These are phyloP conservation scores for Cyclotella choctawhatcheeana DNA, from an alignment of 108 stramenopile genomes.

Conservation along the genomic window DNA sequence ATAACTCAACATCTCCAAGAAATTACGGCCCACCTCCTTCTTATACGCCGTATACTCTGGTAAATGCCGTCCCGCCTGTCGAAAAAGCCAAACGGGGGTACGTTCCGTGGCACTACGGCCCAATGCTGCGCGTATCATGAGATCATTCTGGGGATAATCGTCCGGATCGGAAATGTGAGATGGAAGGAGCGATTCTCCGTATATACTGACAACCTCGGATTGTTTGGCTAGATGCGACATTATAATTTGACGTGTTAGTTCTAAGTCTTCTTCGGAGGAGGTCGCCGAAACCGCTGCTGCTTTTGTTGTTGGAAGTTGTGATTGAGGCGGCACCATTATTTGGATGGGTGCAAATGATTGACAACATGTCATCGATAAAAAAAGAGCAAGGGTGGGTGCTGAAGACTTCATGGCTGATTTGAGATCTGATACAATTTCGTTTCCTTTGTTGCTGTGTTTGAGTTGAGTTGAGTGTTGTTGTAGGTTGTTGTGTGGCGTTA, in stretches of 20 bases:
- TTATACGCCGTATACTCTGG: conserved; percentile 94
- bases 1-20: conserved; percentile 87
- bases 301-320: not conserved
- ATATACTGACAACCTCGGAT: not conserved
- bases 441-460: not conserved
- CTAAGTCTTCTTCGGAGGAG: conserved; percentile 62
- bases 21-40: conserved; percentile 78
- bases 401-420: not conserved
- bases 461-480: not conserved
- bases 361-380: not conserved
- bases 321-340: not conserved
- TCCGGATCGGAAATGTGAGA: conserved; percentile 16
- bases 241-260: conserved; percentile 71
- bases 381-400: not conserved
- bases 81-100: conserved; percentile 95
- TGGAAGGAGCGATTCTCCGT: not conserved
- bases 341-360: not conserved
- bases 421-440: too few species aligned
- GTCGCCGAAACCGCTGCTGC: conserved; percentile 1
- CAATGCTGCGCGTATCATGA: conserved; percentile 85
- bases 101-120: conserved; percentile 67
- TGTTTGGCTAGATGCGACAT: conserved; percentile 27
- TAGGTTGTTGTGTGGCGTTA: not conserved
- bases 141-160: conserved; percentile 72
- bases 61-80: conserved; percentile 95